Conservation (phyloP, 2,329 filamentous ascomycete species). For the Sclerotinia nivalis region DNA sequence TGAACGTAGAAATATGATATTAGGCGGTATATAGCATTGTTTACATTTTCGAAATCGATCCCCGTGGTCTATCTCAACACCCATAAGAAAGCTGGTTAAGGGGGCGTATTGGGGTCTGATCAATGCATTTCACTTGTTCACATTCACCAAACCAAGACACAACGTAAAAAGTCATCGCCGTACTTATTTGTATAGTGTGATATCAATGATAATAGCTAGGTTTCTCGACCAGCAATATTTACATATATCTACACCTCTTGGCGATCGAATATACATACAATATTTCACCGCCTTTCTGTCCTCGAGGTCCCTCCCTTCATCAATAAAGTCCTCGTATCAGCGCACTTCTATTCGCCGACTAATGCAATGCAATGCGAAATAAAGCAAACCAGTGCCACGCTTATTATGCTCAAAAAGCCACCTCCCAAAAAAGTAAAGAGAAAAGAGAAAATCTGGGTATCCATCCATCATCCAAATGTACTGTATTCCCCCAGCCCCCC, state of each 20-base stretch:
- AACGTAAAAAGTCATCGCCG: background rate
- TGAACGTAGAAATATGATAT: too few species aligned
- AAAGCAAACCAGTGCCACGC: constrained; percentile 7
- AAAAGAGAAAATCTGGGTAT: constrained; percentile 11
- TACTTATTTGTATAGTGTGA: background rate
- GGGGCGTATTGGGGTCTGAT: too few species aligned
- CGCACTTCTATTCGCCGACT: constrained; percentile 8
- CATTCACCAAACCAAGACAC: background rate
- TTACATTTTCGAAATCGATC: too few species aligned
- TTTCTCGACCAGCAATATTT: constrained; percentile 11
- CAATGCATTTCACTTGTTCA: background rate
- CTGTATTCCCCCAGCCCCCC: background rate
- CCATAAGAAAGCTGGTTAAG: too few species aligned
- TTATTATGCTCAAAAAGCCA: background rate
- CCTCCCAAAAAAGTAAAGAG: background rate
- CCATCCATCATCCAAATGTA: constrained; percentile 17
- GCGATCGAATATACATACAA: constrained; percentile 6
- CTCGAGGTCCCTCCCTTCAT: background rate
- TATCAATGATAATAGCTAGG: background rate
- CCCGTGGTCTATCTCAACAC: too few species aligned
- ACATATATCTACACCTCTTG: background rate
- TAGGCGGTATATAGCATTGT: too few species aligned
- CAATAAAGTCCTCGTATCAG: background rate
- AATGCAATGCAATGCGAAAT: constrained; percentile 9
- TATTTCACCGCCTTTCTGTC: background rate